phyloP scores from a whole-genome alignment of 2,329 filamentous ascomycete species.

The Coniochaeta prunicola region DNA sequence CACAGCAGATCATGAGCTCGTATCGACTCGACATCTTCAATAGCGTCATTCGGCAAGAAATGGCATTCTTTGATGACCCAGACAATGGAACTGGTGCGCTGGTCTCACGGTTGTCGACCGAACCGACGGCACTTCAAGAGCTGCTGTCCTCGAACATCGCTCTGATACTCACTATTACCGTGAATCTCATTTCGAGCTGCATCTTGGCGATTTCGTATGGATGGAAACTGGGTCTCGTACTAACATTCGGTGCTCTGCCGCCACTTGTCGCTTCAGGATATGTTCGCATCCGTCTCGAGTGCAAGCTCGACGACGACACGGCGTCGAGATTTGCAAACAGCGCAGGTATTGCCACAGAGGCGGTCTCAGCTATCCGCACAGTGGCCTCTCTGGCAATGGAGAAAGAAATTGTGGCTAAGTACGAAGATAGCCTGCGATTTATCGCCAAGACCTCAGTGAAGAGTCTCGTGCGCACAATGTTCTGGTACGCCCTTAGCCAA shows the following conservation, averaged over 20 bases:
- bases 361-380: constrained; percentile 12
- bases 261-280: constrained; percentile 37
- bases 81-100: constrained; percentile 30
- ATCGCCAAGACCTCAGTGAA: constrained; percentile 8
- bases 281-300: constrained; percentile 39
- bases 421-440: constrained; percentile 12
- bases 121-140: constrained; percentile 41
- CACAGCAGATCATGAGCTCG: constrained; percentile 21
- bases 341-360: constrained; percentile 40
- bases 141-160: constrained; percentile 40
- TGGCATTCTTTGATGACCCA: constrained; percentile 35
- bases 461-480: constrained; percentile 29
- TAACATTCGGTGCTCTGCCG: constrained; percentile 37
- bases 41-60: constrained; percentile 47
- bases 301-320: constrained; percentile 35
- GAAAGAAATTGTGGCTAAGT: constrained; percentile 20
- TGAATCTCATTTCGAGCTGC: constrained; percentile 37
- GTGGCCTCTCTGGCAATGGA: constrained; percentile 12
- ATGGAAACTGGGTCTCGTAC: constrained; percentile 43
- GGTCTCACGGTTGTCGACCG: constrained; percentile 26
- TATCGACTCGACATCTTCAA: constrained; percentile 36
- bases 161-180: constrained; percentile 36
- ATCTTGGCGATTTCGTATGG: constrained; percentile 37
- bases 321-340: constrained; percentile 36
- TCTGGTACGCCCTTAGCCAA: constrained; percentile 32